Percentiles rank a stretch among this genome's conserved stretches.
phyloP scores from a whole-genome alignment of 2,329 filamentous ascomycete genomes.

The Colletotrichum zoysiae region DNA sequence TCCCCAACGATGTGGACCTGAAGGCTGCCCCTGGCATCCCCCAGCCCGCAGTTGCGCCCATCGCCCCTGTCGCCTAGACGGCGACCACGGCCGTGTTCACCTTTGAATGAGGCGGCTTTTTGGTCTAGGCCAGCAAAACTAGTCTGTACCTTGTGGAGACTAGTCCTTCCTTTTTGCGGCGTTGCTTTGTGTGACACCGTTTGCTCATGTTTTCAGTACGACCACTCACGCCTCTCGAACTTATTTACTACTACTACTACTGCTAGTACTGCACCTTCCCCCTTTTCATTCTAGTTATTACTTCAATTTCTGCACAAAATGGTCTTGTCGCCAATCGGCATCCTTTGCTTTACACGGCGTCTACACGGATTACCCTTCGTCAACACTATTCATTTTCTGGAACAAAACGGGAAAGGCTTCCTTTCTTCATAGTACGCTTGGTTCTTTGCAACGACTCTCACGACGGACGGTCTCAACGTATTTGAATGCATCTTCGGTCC shows the following conservation, averaged over 20 bases:
- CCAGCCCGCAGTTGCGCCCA: constrained; percentile 54
- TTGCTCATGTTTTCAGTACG: constrained; percentile 35
- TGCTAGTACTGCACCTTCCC: constrained; percentile 21
- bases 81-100: constrained; percentile 9
- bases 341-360: constrained; percentile 46
- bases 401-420: constrained; percentile 45
- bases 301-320: constrained; percentile 39
- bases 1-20: constrained; percentile 59
- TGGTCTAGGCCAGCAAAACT: constrained; percentile 1
- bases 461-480: constrained; percentile 40
- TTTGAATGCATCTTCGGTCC: constrained; percentile 40
- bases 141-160: not conserved
- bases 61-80: constrained; percentile 58
- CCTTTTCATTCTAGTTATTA: constrained; percentile 35
- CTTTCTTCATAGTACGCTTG: constrained; percentile 40
- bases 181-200: constrained; percentile 8
- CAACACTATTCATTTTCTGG: constrained; percentile 47
- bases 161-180: constrained; percentile 3
- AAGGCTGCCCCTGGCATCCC: constrained; percentile 55
- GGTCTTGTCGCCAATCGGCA: constrained; percentile 41
- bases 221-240: constrained; percentile 28
- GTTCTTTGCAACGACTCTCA: constrained; percentile 42
- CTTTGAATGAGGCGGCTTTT: constrained; percentile 12
- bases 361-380: constrained; percentile 46
- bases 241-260: constrained; percentile 9